Percentiles rank a stretch among this genome's conserved stretches.
phyloP scores from a whole-genome alignment of 2,329 filamentous ascomycete species.

The Aspergillus sojae region DNA sequence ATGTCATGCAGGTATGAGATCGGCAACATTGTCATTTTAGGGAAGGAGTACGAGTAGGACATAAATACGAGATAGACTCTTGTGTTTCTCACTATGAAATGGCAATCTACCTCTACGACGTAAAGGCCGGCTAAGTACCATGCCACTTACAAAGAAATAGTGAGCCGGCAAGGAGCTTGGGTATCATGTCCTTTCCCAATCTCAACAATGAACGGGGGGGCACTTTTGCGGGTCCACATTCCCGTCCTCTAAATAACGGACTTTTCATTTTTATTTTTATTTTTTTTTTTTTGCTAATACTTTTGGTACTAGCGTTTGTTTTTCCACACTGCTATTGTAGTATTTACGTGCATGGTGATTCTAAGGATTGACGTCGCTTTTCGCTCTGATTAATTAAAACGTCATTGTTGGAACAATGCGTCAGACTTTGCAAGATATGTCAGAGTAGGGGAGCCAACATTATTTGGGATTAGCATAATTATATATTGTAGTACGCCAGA shows the following conservation, averaged over 20 bases:
- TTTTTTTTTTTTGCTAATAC: too few relatives aligned
- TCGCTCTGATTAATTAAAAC: too few relatives aligned
- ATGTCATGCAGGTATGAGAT: too few relatives aligned
- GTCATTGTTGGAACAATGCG: not conserved
- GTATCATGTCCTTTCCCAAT: not conserved
- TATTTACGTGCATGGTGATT: not conserved
- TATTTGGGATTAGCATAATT: not conserved
- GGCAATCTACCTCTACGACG: not conserved
- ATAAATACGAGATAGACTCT: not conserved
- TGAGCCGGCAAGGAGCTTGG: fast-evolving
- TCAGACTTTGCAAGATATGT: not conserved
- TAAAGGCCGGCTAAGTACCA: fast-evolving
- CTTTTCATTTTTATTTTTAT: too few relatives aligned
- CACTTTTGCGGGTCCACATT: not conserved
- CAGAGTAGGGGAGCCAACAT: not conserved
- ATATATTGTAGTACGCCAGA: too few relatives aligned
- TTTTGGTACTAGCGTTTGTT: too few relatives aligned
- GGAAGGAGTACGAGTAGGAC: fast-evolving
- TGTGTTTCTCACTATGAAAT: not conserved
- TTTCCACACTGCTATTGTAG: not conserved
- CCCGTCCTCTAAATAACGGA: not conserved
- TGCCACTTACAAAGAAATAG: not conserved
- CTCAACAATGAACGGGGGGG: not conserved
- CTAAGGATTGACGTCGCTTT: too few relatives aligned
- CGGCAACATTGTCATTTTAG: too few relatives aligned